Evolutionary conservation across 2,329 filamentous ascomycete genomes (phyloP), one percentile per base, ranked within the genome.

Genomic region (Cordyceps farinosa): DNA sequence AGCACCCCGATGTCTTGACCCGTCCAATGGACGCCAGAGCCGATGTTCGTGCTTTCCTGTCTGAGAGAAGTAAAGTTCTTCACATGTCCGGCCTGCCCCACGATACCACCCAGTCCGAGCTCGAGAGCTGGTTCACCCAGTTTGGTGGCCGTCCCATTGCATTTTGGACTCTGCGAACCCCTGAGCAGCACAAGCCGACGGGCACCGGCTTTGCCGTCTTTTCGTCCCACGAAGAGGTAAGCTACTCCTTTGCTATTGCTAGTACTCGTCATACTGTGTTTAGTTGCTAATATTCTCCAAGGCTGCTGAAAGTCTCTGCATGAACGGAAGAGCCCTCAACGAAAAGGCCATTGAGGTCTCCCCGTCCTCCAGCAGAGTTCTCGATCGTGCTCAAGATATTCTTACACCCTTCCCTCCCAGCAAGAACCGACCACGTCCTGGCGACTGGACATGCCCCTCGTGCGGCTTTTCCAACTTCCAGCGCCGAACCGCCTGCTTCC

Each of bases 401-500:
- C 84, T 99, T 61, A 97, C 94, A 1, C 93, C 95, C 0, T 99
- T 99, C 82, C 95, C 95, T 58, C 95, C 95, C 1, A 97, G 93
- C 79, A 99, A 99, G 85, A 99, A 99, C 79, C 89, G 95, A 50
- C 95, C 95, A 66, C 90, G 95, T 64, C 95, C 95, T 45, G 95
- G 95, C 75, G 95, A 99, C 78, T 99, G 95, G 95, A 98, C 94
- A 65, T 99, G 95, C 82, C 95, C 95, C 52, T 97, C 93, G 59
- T 99, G 95, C 73, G 95, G 95, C 65, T 99, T 99, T 81, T 97
- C 92, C 72, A 99, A 99, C 84, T 99, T 99, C 82, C 95, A 99
- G 79, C 91, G 95, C 71, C 91, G 95, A 70, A 98, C 95, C 22
- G 95, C 94, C 59, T 99, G 95, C 79, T 99, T 99, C 90, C 90